Evolutionary conservation across 306 rosid genomes (phyloP).

Genomic region (Cicer pinnatifidum): DNA sequence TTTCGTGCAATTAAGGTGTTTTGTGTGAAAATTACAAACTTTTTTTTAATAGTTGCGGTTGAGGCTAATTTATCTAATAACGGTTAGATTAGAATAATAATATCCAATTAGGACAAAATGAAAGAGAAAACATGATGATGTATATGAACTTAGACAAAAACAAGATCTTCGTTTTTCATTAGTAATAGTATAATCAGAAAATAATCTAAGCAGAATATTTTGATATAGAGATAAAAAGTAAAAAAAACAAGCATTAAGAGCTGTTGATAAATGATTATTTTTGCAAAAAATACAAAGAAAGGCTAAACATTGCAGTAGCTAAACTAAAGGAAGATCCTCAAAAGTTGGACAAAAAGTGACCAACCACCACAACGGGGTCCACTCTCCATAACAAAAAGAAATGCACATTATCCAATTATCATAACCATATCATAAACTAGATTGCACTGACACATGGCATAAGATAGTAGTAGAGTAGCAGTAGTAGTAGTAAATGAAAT

Average conservation of each 20-base stretch:
- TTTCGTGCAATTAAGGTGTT: no score
- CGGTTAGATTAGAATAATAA: no score
- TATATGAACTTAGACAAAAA: no score
- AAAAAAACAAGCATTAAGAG: conserved; percentile 16
- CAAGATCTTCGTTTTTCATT: no score
- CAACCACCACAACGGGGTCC: conserved; percentile 41
- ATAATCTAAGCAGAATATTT: neutral
- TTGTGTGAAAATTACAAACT: no score
- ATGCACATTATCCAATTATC: conserved; percentile 43
- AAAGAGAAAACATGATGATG: no score
- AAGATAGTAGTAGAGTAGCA: no score
- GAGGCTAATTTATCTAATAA: no score
- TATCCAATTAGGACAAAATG: no score
- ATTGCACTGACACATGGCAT: conserved; percentile 5
- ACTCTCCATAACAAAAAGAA: conserved; percentile 47
- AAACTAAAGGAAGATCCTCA: conserved; percentile 46
- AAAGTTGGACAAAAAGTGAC: conserved; percentile 48
- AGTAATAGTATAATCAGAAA: no score
- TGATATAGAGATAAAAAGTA: conserved; percentile 27
- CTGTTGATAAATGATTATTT: conserved; percentile 4
- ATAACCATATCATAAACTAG: conserved; percentile 38
- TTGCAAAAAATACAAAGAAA: conserved; percentile 10
- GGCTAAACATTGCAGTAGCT: conserved; percentile 6
- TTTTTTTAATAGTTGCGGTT: no score
- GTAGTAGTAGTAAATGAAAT: conserved; percentile 5